Percentiles rank a stretch among this genome's conserved stretches.
These are phyloP conservation scores for Acer campestre DNA, from an alignment of 345 rosid genomes.

Conservation along the genomic window DNA sequence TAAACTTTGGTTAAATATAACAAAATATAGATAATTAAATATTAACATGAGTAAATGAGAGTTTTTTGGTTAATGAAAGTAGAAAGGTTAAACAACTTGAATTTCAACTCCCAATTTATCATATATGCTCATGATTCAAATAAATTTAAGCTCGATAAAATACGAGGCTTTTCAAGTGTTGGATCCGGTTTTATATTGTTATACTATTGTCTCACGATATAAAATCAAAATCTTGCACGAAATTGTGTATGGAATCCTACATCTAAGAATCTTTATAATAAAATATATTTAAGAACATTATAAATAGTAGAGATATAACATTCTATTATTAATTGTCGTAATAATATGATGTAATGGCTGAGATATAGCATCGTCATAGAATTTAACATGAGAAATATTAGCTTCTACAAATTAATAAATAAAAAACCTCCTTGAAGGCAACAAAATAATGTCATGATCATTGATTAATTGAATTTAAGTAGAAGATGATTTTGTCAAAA, in stretches of 20 bases:
- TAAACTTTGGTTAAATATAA: no score
- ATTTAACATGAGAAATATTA: neutral
- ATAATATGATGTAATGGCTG: constrained; percentile 17
- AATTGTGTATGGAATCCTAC: no score
- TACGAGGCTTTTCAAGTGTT: no score
- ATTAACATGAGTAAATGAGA: neutral
- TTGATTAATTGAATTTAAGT: constrained; percentile 1
- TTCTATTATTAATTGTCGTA: neutral
- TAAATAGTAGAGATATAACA: no score
- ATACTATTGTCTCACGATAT: no score
- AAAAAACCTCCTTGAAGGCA: neutral
- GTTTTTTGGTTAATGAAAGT: neutral
- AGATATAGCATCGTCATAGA: constrained; percentile 23
- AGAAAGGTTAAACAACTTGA: neutral
- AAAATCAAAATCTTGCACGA: no score
- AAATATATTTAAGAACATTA: no score
- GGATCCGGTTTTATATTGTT: no score
- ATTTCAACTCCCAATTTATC: neutral
- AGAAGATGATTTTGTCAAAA: neutral
- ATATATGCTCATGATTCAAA: neutral
- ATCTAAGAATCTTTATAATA: no score
- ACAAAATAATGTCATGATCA: neutral
- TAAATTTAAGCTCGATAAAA: no score
- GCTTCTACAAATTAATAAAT: no score
- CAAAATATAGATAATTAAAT: no score